These are phyloP conservation scores for Secale cereale DNA, from an alignment of 176 grass and related monocot species.

Conservation along the genomic window DNA sequence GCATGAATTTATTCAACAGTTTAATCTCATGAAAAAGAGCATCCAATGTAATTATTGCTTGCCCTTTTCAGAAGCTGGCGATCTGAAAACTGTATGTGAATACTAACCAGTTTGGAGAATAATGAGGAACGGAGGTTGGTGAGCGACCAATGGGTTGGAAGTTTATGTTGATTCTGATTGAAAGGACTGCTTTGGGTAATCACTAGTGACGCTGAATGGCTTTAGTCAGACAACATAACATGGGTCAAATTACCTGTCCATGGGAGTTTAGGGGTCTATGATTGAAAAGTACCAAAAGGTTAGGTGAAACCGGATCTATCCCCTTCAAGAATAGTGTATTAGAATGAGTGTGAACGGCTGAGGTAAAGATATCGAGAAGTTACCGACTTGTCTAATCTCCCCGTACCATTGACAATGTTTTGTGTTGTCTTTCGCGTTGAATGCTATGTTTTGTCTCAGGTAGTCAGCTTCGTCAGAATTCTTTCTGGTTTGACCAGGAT, in stretches of 20 bases:
- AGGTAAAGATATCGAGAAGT: no score
- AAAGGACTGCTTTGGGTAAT: not conserved
- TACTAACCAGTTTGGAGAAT: no score
- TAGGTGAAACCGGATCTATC: not conserved
- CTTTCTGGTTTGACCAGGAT: no score
- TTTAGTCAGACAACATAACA: not conserved
- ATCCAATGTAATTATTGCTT: not conserved
- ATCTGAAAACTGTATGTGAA: not conserved
- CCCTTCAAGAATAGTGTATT: not conserved
- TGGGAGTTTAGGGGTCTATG: not conserved
- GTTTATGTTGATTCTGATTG: not conserved
- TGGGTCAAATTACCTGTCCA: not conserved
- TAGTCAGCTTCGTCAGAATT: no score
- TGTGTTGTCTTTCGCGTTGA: not conserved
- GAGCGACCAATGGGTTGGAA: not conserved
- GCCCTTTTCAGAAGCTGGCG: not conserved
- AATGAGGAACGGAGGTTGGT: not conserved
- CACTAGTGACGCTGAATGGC: not conserved
- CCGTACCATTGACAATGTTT: not conserved
- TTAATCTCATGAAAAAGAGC: not conserved
- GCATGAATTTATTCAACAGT: not conserved
- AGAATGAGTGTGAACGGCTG: not conserved
- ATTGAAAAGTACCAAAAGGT: not conserved
- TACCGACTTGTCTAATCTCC: not conserved
- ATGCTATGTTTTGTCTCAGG: not conserved